Evolutionary conservation across 345 rosid genomes (phyloP).

Genomic region (Ceriops tagal): DNA sequence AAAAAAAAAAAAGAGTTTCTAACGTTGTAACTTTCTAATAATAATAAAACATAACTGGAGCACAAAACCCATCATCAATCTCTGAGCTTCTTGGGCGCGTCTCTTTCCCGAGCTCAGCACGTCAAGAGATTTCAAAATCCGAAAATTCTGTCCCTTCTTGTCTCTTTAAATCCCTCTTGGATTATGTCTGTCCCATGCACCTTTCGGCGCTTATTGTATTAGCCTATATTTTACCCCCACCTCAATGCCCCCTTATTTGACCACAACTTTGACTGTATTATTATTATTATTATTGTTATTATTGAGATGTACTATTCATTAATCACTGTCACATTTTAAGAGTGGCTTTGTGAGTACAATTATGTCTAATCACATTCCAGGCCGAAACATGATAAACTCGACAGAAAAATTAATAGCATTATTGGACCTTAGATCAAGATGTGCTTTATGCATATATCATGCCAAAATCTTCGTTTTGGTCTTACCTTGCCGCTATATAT

Average conservation of each 20-base stretch:
- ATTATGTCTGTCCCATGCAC: slow-evolving; percentile 23
- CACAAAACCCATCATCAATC: not conserved
- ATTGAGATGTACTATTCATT: not conserved
- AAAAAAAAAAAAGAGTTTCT: too few species aligned
- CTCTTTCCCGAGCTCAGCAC: not conserved
- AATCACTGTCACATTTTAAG: too few species aligned
- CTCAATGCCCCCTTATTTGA: slow-evolving; percentile 19
- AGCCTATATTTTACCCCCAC: slow-evolving; percentile 11
- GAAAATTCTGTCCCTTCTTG: slow-evolving; percentile 31
- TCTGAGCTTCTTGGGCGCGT: not conserved
- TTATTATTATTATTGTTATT: not conserved
- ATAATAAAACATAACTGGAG: too few species aligned
- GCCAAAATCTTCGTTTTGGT: slow-evolving; percentile 2
- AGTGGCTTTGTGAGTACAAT: too few species aligned
- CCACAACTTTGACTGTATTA: slow-evolving; percentile 29
- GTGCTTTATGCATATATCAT: not conserved
- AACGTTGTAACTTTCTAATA: too few species aligned
- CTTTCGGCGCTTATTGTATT: slow-evolving; percentile 48
- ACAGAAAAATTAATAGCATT: too few species aligned
- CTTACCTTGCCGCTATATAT: not conserved
- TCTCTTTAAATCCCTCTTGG: slow-evolving; percentile 21
- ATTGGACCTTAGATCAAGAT: not conserved
- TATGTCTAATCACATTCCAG: too few species aligned
- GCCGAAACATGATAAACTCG: not conserved
- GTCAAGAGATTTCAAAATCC: slow-evolving; percentile 10